phyloP scores from a whole-genome alignment of 1,284 basidiomycete species.

The Melampsora occidentalis region DNA sequence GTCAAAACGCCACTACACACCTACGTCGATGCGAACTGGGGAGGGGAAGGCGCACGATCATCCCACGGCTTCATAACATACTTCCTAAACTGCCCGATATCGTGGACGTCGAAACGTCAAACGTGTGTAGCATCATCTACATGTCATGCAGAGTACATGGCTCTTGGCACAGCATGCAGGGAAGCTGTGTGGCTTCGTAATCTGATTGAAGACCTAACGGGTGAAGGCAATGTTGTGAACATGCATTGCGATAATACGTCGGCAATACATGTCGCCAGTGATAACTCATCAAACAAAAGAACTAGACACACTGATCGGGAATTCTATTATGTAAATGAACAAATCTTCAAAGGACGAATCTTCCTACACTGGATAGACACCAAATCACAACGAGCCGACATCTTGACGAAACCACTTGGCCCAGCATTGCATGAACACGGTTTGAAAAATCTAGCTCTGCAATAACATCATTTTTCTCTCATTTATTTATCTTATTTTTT shows the following conservation, averaged over 20 bases:
- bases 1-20: neutral
- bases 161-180: neutral
- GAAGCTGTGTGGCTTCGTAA: neutral
- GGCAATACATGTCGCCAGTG: neutral
- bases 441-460: too few relatives aligned
- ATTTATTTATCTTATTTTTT: too few relatives aligned
- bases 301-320: slow-evolving; percentile 17
- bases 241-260: slow-evolving; percentile 12
- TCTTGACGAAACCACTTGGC: slow-evolving; percentile 1
- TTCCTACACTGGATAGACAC: neutral
- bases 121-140: slow-evolving; percentile 3
- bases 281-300: too few relatives aligned
- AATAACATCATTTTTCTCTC: too few relatives aligned
- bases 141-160: slow-evolving; percentile 22
- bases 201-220: neutral
- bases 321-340: slow-evolving; percentile 17
- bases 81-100: slow-evolving; percentile 8
- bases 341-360: neutral
- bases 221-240: neutral
- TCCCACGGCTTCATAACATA: neutral
- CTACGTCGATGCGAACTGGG: slow-evolving; percentile 10
- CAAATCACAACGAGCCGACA: slow-evolving; percentile 7
- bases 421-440: too few relatives aligned
- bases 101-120: neutral
- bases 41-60: slow-evolving; percentile 11